Conservation (phyloP, 805 yeast species). For the Isabelozyma rhagii region DNA sequence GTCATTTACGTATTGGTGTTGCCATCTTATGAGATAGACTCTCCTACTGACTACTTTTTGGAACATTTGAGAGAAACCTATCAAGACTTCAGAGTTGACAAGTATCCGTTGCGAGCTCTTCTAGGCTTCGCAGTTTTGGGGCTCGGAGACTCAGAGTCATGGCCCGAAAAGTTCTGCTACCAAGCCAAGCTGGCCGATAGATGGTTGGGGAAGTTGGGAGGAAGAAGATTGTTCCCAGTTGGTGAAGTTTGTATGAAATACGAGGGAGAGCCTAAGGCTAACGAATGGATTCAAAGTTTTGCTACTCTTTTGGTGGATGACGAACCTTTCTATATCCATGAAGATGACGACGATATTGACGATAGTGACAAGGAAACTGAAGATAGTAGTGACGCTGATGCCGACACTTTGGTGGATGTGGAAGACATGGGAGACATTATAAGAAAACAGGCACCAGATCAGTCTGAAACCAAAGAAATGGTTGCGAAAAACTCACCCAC, state of each 20-base stretch:
- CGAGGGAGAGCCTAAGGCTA: slow-evolving; percentile 55
- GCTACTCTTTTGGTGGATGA: slow-evolving; percentile 62
- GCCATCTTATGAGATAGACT: slow-evolving; percentile 91
- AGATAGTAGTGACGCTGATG: slow-evolving; percentile 31
- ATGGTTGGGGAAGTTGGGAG: slow-evolving; percentile 81
- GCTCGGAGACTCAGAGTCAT: slow-evolving; percentile 81
- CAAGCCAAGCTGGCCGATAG: slow-evolving; percentile 76
- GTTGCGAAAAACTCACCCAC: slow-evolving; percentile 89
- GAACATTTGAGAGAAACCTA: slow-evolving; percentile 77
- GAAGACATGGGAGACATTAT: slow-evolving; percentile 81
- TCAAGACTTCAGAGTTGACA: slow-evolving; percentile 83
- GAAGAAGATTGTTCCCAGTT: slow-evolving; percentile 74
- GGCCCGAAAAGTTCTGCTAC: slow-evolving; percentile 78
- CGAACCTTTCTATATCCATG: slow-evolving; percentile 60
- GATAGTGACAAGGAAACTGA: slow-evolving; percentile 46
- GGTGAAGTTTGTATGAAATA: slow-evolving; percentile 82
- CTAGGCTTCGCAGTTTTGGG: slow-evolving; percentile 86
- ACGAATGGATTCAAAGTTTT: slow-evolving; percentile 66
- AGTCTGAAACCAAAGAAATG: slow-evolving; percentile 61
- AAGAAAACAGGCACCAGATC: slow-evolving; percentile 23
- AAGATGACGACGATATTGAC: slow-evolving; percentile 55
- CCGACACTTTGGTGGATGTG: slow-evolving; percentile 64
- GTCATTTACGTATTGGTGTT: slow-evolving; percentile 68
- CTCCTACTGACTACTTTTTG: slow-evolving; percentile 84
- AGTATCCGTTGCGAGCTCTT: slow-evolving; percentile 65